phyloP scores from a whole-genome alignment of 2,329 filamentous ascomycete species.

The Fusarium irregulare region DNA sequence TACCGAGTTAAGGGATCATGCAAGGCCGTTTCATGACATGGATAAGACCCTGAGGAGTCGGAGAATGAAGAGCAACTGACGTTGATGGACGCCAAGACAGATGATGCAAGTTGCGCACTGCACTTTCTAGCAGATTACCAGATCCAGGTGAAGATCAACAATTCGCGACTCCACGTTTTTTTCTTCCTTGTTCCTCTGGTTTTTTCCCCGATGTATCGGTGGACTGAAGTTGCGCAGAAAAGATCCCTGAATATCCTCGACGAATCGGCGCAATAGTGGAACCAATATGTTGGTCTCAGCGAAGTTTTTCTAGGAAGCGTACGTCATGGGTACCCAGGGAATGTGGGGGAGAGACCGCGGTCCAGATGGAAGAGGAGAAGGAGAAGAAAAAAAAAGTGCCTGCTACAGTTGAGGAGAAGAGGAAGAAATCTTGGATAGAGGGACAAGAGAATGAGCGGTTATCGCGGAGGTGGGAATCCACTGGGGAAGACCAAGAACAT shows the following conservation, averaged over 20 bases:
- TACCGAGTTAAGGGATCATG: conserved; percentile 27
- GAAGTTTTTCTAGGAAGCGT: conserved; percentile 13
- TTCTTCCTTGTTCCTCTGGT: background rate
- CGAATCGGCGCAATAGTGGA: conserved; percentile 34
- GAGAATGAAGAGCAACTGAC: background rate
- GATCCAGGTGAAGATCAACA: conserved; percentile 26
- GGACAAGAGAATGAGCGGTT: conserved; percentile 26
- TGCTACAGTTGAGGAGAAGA: conserved; percentile 13
- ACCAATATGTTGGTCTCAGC: conserved; percentile 2
- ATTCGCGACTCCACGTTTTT: background rate
- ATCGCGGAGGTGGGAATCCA: conserved; percentile 29
- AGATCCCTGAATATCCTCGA: background rate
- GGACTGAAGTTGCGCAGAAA: background rate
- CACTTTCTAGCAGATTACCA: conserved; percentile 1
- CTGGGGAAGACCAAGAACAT: background rate
- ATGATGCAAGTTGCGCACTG: conserved; percentile 8
- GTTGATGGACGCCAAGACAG: conserved; percentile 30
- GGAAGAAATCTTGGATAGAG: conserved; percentile 14
- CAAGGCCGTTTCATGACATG: conserved; percentile 32
- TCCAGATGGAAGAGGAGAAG: conserved; percentile 29
- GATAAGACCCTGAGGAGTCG: background rate
- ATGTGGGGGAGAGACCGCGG: conserved; percentile 33
- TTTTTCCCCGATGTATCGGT: background rate
- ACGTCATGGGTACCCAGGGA: conserved; percentile 30
- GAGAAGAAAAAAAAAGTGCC: background rate